A percentile compares a stretch with the other conserved stretches of the same genome.
Evolutionary conservation across 2,329 filamentous ascomycete genomes (phyloP).

Genomic region (Colletotrichum siamense): DNA sequence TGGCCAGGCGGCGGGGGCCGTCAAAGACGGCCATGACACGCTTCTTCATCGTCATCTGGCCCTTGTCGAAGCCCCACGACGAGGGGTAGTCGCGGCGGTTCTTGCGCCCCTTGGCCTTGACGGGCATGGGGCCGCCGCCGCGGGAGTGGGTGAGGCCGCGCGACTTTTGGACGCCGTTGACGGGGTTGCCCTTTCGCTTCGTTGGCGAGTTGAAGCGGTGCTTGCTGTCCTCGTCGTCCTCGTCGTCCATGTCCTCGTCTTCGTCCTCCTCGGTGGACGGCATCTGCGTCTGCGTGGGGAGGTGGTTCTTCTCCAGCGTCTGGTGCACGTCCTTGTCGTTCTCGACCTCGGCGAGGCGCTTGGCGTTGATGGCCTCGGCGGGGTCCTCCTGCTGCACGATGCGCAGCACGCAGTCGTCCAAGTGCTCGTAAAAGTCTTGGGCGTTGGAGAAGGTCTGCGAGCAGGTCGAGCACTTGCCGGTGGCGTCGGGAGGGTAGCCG

Average conservation of each 20-base stretch:
- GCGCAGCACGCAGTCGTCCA: slow-evolving; percentile 77
- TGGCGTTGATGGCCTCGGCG: slow-evolving; percentile 71
- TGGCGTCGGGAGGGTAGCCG: slow-evolving; percentile 77
- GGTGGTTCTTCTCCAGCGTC: slow-evolving; percentile 68
- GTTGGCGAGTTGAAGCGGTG: slow-evolving; percentile 45
- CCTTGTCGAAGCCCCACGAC: slow-evolving; percentile 90
- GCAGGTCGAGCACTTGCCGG: slow-evolving; percentile 96
- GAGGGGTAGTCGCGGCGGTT: slow-evolving; percentile 92
- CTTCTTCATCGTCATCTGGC: slow-evolving; percentile 99
- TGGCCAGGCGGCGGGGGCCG: slow-evolving; percentile 84
- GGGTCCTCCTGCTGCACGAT: slow-evolving; percentile 77
- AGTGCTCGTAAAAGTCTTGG: slow-evolving; percentile 98
- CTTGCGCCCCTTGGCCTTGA: slow-evolving; percentile 75
- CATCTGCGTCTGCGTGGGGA: slow-evolving; percentile 51
- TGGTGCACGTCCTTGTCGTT: slow-evolving; percentile 67
- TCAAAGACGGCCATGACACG: slow-evolving; percentile 93
- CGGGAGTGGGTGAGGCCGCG: slow-evolving; percentile 80
- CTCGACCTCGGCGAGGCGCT: slow-evolving; percentile 69
- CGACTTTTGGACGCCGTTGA: slow-evolving; percentile 67
- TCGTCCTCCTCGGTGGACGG: slow-evolving; percentile 42
- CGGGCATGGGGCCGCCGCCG: slow-evolving; percentile 66
- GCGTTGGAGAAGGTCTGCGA: slow-evolving; percentile 88
- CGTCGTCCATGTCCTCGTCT: slow-evolving; percentile 54
- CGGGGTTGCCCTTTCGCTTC: slow-evolving; percentile 62
- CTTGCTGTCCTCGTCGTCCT: slow-evolving; percentile 57